Percentiles rank a stretch among this genome's conserved stretches.
phyloP scores from a whole-genome alignment of 2,329 filamentous ascomycete species.

The Grosmannia huntii region DNA sequence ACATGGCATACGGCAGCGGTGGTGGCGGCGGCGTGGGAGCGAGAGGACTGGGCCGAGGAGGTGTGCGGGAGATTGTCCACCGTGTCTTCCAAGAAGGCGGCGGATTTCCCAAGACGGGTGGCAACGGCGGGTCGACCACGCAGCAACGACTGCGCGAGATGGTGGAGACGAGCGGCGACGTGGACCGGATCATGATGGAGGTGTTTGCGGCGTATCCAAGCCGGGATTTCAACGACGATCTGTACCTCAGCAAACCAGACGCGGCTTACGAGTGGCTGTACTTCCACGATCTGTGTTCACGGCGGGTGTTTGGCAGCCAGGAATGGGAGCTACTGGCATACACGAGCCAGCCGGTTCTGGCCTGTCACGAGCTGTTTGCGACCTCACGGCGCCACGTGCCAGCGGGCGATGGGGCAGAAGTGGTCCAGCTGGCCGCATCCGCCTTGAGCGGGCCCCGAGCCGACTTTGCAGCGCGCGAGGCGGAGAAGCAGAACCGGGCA shows the following conservation, averaged over 20 bases:
- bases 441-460: constrained; percentile 67
- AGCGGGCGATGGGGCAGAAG: constrained; percentile 9
- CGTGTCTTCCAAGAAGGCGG: constrained; percentile 71
- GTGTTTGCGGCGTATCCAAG: constrained; percentile 78
- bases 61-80: constrained; percentile 59
- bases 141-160: constrained; percentile 52
- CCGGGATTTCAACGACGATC: constrained; percentile 87
- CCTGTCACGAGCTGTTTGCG: constrained; percentile 85
- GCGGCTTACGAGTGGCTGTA: constrained; percentile 87
- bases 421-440: constrained; percentile 29
- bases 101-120: constrained; percentile 53
- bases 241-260: constrained; percentile 76
- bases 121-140: constrained; percentile 19
- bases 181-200: constrained; percentile 66
- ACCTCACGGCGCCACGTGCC: constrained; percentile 45
- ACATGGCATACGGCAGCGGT: constrained; percentile 52
- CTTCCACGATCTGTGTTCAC: constrained; percentile 78
- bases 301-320: constrained; percentile 66
- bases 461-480: constrained; percentile 69
- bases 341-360: constrained; percentile 72
- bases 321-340: constrained; percentile 90
- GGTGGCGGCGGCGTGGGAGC: constrained; percentile 52
- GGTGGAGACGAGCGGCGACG: constrained; percentile 66
- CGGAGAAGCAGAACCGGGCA: constrained; percentile 63
- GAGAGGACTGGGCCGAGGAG: constrained; percentile 58